Evolutionary conservation across 108 stramenopile genomes (phyloP).

Genomic region (Discostella stelligeroides): DNA sequence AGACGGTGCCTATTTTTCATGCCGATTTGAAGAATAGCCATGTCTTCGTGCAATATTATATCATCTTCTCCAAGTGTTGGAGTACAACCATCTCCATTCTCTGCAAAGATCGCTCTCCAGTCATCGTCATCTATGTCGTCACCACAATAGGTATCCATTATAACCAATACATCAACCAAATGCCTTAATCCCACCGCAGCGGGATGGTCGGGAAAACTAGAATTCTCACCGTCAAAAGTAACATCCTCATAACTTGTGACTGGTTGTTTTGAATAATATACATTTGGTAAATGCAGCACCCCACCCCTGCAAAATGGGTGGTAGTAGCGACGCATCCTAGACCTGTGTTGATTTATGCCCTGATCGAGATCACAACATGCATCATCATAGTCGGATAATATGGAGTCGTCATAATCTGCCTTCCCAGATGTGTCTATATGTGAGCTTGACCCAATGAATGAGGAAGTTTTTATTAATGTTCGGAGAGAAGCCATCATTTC

Average conservation of each 20-base stretch:
- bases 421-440: background rate
- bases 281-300: conserved; percentile 23
- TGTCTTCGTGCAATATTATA: conserved; percentile 19
- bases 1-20: conserved; percentile 56
- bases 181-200: conserved; percentile 43
- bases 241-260: background rate
- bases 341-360: background rate
- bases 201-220: conserved; percentile 33
- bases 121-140: conserved; percentile 36
- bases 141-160: conserved; percentile 57
- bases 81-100: background rate
- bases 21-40: conserved; percentile 41
- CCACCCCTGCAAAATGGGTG: conserved; percentile 38
- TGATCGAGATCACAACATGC: background rate
- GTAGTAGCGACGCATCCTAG: conserved; percentile 13
- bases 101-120: conserved; percentile 36
- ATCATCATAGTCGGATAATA: conserved; percentile 1
- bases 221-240: background rate
- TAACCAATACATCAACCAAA: conserved; percentile 38
- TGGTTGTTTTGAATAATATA: conserved; percentile 12
- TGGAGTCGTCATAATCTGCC: conserved; percentile 5
- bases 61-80: background rate
- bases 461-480: conserved; percentile 39
- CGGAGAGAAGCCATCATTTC: conserved; percentile 54
- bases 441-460: conserved; percentile 5